Conservation (phyloP, 2,329 filamentous ascomycete species). For the Alternaria panax region DNA sequence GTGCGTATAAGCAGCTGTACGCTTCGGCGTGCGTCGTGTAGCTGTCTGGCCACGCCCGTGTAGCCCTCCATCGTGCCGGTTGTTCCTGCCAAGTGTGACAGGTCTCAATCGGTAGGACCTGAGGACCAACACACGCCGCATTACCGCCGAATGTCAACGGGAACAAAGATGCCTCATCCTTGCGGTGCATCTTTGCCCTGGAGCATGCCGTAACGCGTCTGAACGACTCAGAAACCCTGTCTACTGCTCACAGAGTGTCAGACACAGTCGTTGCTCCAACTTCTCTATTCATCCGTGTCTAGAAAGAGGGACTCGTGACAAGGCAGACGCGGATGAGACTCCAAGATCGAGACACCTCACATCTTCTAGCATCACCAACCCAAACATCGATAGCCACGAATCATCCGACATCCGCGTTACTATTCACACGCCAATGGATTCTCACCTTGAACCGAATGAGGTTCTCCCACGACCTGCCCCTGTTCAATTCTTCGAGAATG, state of each 20-base stretch:
- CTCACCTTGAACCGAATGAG: neutral
- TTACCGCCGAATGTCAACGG: constrained; percentile 1
- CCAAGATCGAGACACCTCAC: neutral
- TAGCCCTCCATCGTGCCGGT: neutral
- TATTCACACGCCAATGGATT: neutral
- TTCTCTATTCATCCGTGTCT: neutral
- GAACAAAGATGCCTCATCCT: neutral
- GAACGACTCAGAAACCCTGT: neutral
- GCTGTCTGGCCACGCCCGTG: neutral
- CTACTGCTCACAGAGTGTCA: neutral
- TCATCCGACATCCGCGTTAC: neutral
- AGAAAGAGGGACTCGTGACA: neutral
- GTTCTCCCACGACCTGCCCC: neutral
- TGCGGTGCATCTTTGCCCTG: neutral
- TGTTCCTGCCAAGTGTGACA: neutral
- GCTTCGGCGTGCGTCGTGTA: neutral
- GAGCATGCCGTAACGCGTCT: neutral
- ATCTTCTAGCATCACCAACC: neutral
- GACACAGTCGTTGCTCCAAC: neutral
- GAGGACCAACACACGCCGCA: no score
- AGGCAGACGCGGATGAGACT: neutral
- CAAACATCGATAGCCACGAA: neutral
- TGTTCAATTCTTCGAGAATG: constrained; percentile 3
- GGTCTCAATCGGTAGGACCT: no score
- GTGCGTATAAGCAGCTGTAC: neutral